These are phyloP conservation scores for Fusarium virguliforme DNA, from an alignment of 2,329 filamentous ascomycete species.

Conservation along the genomic window DNA sequence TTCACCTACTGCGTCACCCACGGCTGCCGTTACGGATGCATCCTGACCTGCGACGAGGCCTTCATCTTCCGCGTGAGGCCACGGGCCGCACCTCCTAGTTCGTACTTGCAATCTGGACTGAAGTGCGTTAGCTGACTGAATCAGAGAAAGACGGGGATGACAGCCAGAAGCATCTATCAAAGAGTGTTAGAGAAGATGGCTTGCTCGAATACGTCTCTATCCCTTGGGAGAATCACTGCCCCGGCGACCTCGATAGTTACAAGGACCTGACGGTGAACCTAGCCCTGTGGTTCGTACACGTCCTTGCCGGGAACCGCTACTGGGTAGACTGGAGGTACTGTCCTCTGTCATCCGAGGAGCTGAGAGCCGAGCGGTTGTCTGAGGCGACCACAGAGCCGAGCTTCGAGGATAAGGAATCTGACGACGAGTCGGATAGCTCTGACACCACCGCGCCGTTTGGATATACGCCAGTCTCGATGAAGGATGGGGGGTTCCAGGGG, in stretches of 20 bases:
- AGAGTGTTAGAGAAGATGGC: slow-evolving; percentile 16
- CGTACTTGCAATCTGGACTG: neutral
- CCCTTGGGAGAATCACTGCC: slow-evolving; percentile 31
- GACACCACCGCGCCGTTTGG: neutral
- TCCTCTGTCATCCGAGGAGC: slow-evolving; percentile 6
- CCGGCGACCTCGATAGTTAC: slow-evolving; percentile 4
- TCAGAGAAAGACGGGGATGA: neutral
- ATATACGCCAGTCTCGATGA: neutral
- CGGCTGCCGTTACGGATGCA: slow-evolving; percentile 38
- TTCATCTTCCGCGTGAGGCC: slow-evolving; percentile 31
- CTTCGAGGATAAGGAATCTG: neutral
- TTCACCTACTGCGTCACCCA: slow-evolving; percentile 32
- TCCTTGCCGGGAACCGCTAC: slow-evolving; percentile 31
- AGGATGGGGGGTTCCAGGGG: neutral
- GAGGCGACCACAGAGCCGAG: slow-evolving; percentile 1
- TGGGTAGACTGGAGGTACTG: slow-evolving; percentile 27
- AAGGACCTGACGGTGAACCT: slow-evolving; percentile 29
- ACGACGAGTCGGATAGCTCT: neutral
- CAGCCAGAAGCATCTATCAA: neutral
- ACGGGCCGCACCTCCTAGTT: neutral
- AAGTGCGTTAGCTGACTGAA: neutral
- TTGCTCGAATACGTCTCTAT: slow-evolving; percentile 38
- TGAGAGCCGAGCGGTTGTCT: neutral
- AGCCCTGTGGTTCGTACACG: slow-evolving; percentile 38
- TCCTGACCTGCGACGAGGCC: slow-evolving; percentile 35